Conservation (phyloP, 352 stramenopile genomes). For the Globisporangium alternatum region DNA sequence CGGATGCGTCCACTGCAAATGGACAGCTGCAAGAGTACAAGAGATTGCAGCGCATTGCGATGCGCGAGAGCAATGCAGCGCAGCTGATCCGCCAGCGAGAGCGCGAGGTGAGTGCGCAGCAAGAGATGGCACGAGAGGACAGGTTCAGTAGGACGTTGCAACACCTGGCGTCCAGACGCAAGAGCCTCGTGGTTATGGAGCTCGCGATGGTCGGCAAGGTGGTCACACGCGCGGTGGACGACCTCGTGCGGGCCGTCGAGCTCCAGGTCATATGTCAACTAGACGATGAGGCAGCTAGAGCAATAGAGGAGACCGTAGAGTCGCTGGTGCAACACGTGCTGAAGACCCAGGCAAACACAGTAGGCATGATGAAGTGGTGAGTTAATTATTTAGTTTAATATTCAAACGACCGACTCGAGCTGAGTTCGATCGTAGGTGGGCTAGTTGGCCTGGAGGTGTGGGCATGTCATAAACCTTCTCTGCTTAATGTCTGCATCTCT, state of each 20-base stretch:
- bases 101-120: slow-evolving; percentile 17
- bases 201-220: slow-evolving; percentile 17
- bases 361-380: not conserved
- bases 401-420: not conserved
- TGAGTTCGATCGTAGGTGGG: not conserved
- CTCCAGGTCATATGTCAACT: not conserved
- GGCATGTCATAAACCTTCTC: not conserved
- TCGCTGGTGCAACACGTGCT: not conserved
- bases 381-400: slow-evolving; percentile 13
- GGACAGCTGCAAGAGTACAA: slow-evolving; percentile 31
- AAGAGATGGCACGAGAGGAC: slow-evolving; percentile 31
- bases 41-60: slow-evolving; percentile 39
- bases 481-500: slow-evolving; percentile 2
- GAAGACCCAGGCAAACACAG: not conserved
- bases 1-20: slow-evolving; percentile 22
- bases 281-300: not conserved
- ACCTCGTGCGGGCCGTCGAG: slow-evolving; percentile 10
- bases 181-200: slow-evolving; percentile 12
- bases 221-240: slow-evolving; percentile 1
- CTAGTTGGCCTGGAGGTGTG: not conserved
- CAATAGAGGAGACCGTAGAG: not conserved
- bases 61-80: slow-evolving; percentile 37
- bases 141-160: slow-evolving; percentile 10
- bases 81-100: slow-evolving; percentile 29
- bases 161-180: not conserved